These are phyloP conservation scores for Phaseolus coccineus DNA, from an alignment of 331 rosid species.

Conservation along the genomic window DNA sequence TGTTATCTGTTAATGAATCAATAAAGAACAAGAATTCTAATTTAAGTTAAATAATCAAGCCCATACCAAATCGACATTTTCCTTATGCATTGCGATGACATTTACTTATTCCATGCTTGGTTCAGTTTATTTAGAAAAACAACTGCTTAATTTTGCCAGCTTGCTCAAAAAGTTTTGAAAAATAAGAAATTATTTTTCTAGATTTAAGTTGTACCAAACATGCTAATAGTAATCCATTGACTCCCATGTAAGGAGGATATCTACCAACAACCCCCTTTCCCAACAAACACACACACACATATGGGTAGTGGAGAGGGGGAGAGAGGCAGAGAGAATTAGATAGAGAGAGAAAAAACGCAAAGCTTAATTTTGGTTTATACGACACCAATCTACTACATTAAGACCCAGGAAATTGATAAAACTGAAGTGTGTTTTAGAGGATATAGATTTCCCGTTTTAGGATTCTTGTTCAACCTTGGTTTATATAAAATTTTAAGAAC, in stretches of 20 bases:
- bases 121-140: not conserved
- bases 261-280: not conserved
- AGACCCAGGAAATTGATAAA: constrained; percentile 9
- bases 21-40: constrained; percentile 24
- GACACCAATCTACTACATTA: not conserved
- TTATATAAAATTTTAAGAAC: constrained; percentile 11
- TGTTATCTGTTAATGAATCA: constrained; percentile 28
- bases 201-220: not conserved
- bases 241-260: not conserved
- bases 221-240: not conserved
- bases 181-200: not conserved
- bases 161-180: not conserved
- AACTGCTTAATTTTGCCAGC: not conserved
- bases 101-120: not conserved
- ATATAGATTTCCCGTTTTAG: constrained; percentile 6
- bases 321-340: not conserved
- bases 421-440: constrained; percentile 12
- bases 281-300: not conserved
- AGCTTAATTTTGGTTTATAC: not conserved
- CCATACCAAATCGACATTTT: not conserved
- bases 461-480: constrained; percentile 31
- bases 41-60: constrained; percentile 17
- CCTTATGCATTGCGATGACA: constrained; percentile 10
- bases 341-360: not conserved
- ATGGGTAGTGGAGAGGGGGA: too few species aligned